Evolutionary conservation across 257 asterid genomes (phyloP), one percentile per base, ranked within the genome.

Genomic region (Solanum appendiculatum): DNA sequence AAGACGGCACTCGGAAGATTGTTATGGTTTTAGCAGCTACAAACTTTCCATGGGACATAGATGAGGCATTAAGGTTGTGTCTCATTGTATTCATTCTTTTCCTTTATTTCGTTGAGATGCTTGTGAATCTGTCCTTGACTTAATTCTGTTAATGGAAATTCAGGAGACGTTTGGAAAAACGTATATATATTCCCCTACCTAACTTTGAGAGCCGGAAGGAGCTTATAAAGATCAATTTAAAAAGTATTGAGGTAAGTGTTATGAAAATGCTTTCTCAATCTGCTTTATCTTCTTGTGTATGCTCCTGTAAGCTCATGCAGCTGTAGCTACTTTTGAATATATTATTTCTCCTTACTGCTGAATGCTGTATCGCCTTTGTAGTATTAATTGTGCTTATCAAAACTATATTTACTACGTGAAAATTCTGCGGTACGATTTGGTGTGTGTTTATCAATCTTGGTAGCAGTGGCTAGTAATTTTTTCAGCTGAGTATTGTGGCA

Each of bases 1-100:
- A 97, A 91, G 98, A 97, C 39, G 98, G 97, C 85, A 93, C 98
- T 27, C 98, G 98, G 73, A 97, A 97, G 91, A 88, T 97, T 87
- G 99, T 97, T 88, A 97, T 97, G 99, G 99, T 95, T 91, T 94
- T 97, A 90, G 99, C 99, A 15, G 99, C 99, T 68, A 97, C 99
- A 60, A 95, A 97, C 90, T 97, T 97, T 88, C 99, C 99, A 63
- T 97, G 99, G 99, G 99, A 97, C 90, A 97, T 97, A 81, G 99
- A 95, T 85, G 99, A 97, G 92, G 99, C 99, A 25, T 90, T 97
- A 90, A 97, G 99, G 99, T 97, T 87, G 66, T 73, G 27, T 86
- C 87, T 87, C 80, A 18, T 88, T 88, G 80, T 72, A 33, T 84
- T 78, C 85, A 25, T 21, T 84, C 21, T 39, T 84, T 75, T 15